Percentiles rank a stretch among this genome's conserved stretches.
Evolutionary conservation across 106 monocot genomes (phyloP).

Genomic region (Acanthochlamys bracteata): DNA sequence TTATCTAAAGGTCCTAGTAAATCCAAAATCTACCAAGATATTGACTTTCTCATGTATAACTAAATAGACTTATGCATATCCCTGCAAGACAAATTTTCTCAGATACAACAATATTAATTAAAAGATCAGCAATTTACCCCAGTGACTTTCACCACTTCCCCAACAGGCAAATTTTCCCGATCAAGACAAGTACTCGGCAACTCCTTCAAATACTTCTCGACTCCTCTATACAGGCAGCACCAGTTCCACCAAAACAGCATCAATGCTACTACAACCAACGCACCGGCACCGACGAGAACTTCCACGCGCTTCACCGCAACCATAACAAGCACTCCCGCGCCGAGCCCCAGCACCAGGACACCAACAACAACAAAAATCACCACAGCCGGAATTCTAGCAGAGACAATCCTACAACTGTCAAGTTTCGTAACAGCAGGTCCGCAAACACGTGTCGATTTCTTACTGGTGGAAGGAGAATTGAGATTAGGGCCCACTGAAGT

Average conservation of each 20-base stretch:
- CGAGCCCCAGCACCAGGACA: slow-evolving; percentile 8
- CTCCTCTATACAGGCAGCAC: slow-evolving; percentile 1
- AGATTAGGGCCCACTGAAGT: slow-evolving; percentile 16
- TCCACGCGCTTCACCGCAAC: slow-evolving; percentile 15
- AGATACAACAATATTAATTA: not conserved
- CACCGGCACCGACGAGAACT: slow-evolving; percentile 12
- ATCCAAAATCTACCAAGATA: no score
- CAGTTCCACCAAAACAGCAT: slow-evolving; percentile 15
- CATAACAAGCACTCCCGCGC: slow-evolving; percentile 15
- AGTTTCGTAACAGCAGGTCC: slow-evolving; percentile 22
- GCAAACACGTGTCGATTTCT: not conserved
- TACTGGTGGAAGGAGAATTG: slow-evolving; percentile 2
- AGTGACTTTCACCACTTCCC: slow-evolving; percentile 26
- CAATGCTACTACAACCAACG: not conserved
- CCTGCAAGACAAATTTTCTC: not conserved
- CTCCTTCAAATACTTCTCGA: slow-evolving; percentile 12
- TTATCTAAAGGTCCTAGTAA: no score
- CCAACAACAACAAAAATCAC: not conserved
- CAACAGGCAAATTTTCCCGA: slow-evolving; percentile 7
- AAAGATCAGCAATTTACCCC: slow-evolving; percentile 11
- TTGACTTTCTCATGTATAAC: no score
- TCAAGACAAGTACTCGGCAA: slow-evolving; percentile 13
- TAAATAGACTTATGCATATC: not conserved
- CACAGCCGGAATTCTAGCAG: slow-evolving; percentile 11
- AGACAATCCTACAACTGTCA: slow-evolving; percentile 1